phyloP scores from a whole-genome alignment of 2,329 filamentous ascomycete species.

The Alternaria sp. region DNA sequence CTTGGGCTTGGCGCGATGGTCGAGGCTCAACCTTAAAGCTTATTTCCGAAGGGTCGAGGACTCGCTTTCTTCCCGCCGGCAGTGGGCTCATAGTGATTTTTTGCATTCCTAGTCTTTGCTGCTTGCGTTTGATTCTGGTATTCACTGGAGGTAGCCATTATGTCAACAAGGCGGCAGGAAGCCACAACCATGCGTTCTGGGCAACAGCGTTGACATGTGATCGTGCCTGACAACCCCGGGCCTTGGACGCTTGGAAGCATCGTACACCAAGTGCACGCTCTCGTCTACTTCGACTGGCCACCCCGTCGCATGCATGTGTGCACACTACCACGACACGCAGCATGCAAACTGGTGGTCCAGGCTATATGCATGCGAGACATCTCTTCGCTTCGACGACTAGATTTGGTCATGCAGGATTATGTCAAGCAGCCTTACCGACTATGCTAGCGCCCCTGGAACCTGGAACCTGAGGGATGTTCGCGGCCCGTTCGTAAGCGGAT shows the following conservation, averaged over 20 bases:
- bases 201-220: background rate
- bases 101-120: background rate
- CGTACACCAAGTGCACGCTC: background rate
- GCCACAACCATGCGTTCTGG: background rate
- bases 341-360: constrained; percentile 13
- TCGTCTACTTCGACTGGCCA: background rate
- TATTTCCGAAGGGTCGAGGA: background rate
- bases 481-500: constrained; percentile 32
- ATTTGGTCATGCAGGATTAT: constrained; percentile 12
- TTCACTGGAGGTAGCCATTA: background rate
- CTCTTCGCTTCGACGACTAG: background rate
- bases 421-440: background rate
- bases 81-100: background rate
- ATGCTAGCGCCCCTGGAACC: background rate
- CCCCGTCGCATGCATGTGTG: background rate
- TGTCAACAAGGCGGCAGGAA: background rate
- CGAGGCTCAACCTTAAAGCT: background rate
- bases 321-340: background rate
- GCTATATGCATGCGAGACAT: constrained; percentile 11
- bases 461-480: constrained; percentile 14
- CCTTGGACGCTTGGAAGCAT: background rate
- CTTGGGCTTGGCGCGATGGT: constrained; percentile 15
- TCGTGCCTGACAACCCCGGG: background rate
- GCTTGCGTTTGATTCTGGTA: background rate
- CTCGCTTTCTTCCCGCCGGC: background rate